Conservation (phyloP, 163 green algal species). For the Botryococcus braunii region DNA sequence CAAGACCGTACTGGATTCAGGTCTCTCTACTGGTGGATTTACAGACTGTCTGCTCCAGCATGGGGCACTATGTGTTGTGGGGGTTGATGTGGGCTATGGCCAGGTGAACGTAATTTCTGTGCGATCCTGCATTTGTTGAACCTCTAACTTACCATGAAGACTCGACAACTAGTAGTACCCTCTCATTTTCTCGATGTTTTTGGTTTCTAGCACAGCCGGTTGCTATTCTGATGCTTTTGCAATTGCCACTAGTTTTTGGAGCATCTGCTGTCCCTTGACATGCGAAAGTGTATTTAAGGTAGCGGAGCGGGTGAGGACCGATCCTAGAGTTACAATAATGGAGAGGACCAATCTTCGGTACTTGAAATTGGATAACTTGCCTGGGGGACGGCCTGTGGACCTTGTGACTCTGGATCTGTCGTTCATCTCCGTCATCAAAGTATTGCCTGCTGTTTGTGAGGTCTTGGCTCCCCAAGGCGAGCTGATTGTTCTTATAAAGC, state of each 20-base stretch:
- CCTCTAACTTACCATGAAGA: too few relatives aligned
- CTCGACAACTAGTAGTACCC: too few relatives aligned
- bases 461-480: conserved; percentile 45
- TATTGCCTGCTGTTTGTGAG: conserved; percentile 46
- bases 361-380: conserved; percentile 52
- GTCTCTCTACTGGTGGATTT: conserved; percentile 94
- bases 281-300: too few relatives aligned
- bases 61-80: conserved; percentile 72
- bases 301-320: conserved; percentile 63
- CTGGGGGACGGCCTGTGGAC: conserved; percentile 45
- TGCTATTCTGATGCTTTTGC: too few relatives aligned
- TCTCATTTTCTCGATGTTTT: too few relatives aligned
- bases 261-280: too few relatives aligned
- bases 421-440: conserved; percentile 92
- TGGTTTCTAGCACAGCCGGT: too few relatives aligned
- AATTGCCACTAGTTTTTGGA: too few relatives aligned
- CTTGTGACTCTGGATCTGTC: conserved; percentile 89
- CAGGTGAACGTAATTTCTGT: too few relatives aligned
- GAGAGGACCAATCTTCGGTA: conserved; percentile 90
- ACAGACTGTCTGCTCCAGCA: conserved; percentile 93
- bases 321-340: conserved; percentile 75
- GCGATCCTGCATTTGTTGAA: too few relatives aligned
- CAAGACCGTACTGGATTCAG: conserved; percentile 70
- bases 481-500: conserved; percentile 89
- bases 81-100: conserved; percentile 92